Conservation (phyloP, 192 early-diverging fungal genomes). For the Backusella liffmaniae region DNA sequence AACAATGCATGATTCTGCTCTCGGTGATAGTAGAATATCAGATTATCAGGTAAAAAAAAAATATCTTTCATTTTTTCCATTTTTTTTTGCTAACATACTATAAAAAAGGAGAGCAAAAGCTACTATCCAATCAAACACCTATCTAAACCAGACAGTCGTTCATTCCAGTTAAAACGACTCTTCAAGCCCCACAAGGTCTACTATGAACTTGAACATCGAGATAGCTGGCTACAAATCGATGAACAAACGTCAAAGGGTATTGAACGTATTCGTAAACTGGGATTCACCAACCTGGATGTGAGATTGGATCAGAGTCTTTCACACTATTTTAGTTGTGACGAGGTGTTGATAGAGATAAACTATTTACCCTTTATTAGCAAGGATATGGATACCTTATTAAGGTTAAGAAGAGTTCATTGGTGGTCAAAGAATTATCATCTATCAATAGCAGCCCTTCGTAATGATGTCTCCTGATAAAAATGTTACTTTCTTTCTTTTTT, state of each 20-base stretch:
- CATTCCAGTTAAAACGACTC: background rate
- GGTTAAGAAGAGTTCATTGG: slow-evolving; percentile 11
- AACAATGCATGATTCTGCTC: slow-evolving; percentile 7
- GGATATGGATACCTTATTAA: background rate
- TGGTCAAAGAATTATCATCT: slow-evolving; percentile 5
- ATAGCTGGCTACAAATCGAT: background rate
- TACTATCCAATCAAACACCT: background rate
- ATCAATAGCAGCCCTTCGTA: background rate
- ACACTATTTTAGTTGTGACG: background rate
- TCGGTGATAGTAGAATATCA: background rate
- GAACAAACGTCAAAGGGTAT: background rate
- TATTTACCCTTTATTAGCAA: background rate
- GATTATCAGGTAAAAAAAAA: background rate
- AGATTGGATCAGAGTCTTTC: background rate
- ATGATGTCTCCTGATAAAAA: background rate
- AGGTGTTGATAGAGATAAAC: background rate
- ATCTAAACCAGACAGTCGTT: background rate
- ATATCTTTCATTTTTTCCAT: background rate
- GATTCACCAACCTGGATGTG: background rate
- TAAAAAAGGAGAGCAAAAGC: background rate
- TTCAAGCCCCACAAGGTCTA: background rate
- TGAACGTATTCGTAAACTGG: background rate
- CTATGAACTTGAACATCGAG: background rate
- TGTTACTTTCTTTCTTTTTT: background rate
- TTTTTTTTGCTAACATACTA: background rate